Percentiles rank a stretch among this genome's conserved stretches.
Conservation (phyloP, 345 rosid species). For the Luvunga scandens region DNA sequence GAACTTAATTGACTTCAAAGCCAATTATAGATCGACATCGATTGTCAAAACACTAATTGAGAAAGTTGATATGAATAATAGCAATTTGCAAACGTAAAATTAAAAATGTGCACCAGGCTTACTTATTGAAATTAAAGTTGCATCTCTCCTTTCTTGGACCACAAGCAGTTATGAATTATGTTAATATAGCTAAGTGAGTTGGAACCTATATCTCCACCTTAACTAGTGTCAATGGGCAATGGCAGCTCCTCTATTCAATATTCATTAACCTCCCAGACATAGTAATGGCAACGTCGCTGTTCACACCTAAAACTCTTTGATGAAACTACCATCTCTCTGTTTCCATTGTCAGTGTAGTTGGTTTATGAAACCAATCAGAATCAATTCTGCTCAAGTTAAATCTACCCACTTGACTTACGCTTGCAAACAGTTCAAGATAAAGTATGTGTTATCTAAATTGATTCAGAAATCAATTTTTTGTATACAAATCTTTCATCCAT, state of each 20-base stretch:
- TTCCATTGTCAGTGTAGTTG: conserved; percentile 13
- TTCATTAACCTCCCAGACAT: conserved; percentile 11
- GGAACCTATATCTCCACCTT: background rate
- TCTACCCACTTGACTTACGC: background rate
- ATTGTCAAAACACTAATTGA: background rate
- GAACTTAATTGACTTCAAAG: too few species aligned
- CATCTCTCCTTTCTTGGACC: conserved; percentile 20
- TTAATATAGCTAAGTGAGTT: conserved; percentile 1
- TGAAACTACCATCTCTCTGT: background rate
- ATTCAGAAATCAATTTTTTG: background rate
- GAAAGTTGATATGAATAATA: background rate
- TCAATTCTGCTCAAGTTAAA: background rate
- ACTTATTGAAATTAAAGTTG: background rate
- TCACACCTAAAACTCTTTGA: conserved; percentile 10
- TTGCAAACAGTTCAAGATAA: background rate
- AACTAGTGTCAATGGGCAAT: background rate
- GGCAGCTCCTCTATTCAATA: background rate
- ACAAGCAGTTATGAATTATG: conserved; percentile 3
- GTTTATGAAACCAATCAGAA: background rate
- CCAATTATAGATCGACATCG: background rate
- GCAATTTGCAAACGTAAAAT: background rate
- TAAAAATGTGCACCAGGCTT: background rate
- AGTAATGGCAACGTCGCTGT: conserved; percentile 1
- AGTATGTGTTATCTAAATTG: background rate
- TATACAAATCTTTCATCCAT: background rate